Evolutionary conservation across 306 rosid genomes (phyloP).

Genomic region (Pachyrhizus erosus): DNA sequence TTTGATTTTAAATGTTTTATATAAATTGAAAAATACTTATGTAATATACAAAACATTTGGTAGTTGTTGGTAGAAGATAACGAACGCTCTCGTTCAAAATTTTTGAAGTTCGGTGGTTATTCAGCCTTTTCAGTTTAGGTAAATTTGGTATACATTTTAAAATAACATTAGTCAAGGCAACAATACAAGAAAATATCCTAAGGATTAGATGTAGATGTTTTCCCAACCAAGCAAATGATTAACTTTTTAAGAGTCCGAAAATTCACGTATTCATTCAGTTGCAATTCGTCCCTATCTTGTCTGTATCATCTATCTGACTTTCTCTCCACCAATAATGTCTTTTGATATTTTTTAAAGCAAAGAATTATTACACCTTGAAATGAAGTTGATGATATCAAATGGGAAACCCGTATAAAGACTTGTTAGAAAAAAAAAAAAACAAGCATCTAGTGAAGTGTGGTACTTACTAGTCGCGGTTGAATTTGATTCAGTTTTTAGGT

Average conservation of each 20-base stretch:
- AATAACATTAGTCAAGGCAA: conserved; percentile 3
- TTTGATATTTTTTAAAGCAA: background rate
- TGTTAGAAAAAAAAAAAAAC: background rate
- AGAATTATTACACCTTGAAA: background rate
- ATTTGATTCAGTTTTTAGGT: background rate
- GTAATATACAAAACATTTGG: background rate
- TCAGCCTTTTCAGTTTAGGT: background rate
- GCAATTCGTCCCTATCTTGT: background rate
- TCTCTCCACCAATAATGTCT: background rate
- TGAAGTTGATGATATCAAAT: background rate
- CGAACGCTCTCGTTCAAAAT: background rate
- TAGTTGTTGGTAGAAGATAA: too few species aligned
- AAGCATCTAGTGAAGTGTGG: background rate
- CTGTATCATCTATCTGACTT: background rate
- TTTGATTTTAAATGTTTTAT: background rate
- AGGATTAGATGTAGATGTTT: background rate
- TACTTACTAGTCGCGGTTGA: background rate
- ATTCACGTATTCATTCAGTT: background rate
- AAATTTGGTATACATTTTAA: background rate
- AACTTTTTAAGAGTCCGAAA: background rate
- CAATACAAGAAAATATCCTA: background rate
- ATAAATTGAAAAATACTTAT: too few species aligned
- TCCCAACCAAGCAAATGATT: background rate
- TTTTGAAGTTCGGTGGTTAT: background rate
- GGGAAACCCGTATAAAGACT: background rate